Conservation (phyloP, 768 basidiomycete genomes). For the Podaxis sp. region DNA sequence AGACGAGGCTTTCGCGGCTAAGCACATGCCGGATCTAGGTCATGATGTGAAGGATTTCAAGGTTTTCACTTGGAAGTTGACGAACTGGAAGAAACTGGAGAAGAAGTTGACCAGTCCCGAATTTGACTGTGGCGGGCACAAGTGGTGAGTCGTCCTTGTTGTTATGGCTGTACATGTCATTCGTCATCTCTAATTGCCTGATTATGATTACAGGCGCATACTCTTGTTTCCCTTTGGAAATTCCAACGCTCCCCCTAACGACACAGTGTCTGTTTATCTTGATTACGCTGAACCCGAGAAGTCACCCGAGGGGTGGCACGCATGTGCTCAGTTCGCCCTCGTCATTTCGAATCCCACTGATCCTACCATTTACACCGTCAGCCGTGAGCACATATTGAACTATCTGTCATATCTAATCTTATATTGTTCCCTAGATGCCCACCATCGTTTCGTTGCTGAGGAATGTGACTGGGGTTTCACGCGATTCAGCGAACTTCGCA, state of each 20-base stretch:
- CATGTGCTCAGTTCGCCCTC: slow-evolving; percentile 97
- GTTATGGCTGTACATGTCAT: slow-evolving; percentile 20
- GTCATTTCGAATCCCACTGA: slow-evolving; percentile 96
- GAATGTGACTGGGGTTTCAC: slow-evolving; percentile 99
- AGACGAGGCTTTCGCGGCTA: slow-evolving; percentile 94
- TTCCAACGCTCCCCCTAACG: slow-evolving; percentile 97
- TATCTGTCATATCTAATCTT: slow-evolving; percentile 8
- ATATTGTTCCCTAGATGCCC: slow-evolving; percentile 68
- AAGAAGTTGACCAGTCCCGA: slow-evolving; percentile 95
- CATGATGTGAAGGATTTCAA: slow-evolving; percentile 97
- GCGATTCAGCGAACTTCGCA: slow-evolving; percentile 95
- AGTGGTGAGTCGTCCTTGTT: slow-evolving; percentile 63
- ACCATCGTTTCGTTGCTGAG: slow-evolving; percentile 98
- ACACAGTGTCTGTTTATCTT: slow-evolving; percentile 98
- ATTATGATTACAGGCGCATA: slow-evolving; percentile 71
- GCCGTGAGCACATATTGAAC: slow-evolving; percentile 61
- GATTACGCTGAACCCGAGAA: slow-evolving; percentile 99
- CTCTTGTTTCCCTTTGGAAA: slow-evolving; percentile 98
- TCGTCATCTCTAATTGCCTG: slow-evolving; percentile 11
- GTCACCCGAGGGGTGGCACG: slow-evolving; percentile 97
- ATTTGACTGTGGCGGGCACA: slow-evolving; percentile 96
- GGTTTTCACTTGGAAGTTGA: slow-evolving; percentile 86
- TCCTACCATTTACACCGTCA: slow-evolving; percentile 95
- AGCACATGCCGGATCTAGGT: slow-evolving; percentile 97
- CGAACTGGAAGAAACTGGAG: slow-evolving; percentile 90